phyloP scores from a whole-genome alignment of 2,329 filamentous ascomycete genomes.

The Sporothrix protearum region DNA sequence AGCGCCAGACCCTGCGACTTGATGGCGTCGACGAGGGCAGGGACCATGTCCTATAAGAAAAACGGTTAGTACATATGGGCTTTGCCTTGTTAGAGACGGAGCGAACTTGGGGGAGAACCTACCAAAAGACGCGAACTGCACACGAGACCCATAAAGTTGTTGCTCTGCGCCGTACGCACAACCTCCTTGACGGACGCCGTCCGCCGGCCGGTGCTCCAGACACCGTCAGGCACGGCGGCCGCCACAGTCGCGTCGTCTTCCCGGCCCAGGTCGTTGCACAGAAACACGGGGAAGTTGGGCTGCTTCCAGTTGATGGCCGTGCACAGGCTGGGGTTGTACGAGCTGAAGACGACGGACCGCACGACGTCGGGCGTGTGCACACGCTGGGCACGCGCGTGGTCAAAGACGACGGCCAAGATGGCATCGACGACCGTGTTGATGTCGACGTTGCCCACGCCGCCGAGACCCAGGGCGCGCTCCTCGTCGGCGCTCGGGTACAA shows the following conservation, averaged over 20 bases:
- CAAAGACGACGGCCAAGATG: constrained; percentile 81
- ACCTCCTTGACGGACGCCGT: constrained; percentile 91
- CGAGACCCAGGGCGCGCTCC: constrained; percentile 65
- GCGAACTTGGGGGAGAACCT: constrained; percentile 42
- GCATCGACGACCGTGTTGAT: constrained; percentile 84
- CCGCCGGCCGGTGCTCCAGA: constrained; percentile 61
- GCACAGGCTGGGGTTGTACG: constrained; percentile 85
- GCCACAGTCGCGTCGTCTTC: constrained; percentile 42
- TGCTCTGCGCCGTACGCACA: constrained; percentile 85
- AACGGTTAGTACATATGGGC: too few relatives aligned
- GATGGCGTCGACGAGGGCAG: constrained; percentile 85
- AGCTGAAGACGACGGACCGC: constrained; percentile 88
- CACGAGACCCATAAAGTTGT: constrained; percentile 97
- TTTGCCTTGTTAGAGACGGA: too few relatives aligned
- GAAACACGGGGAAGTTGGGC: constrained; percentile 92
- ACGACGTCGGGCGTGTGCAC: constrained; percentile 67
- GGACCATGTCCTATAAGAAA: constrained; percentile 74
- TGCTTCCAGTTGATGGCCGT: constrained; percentile 99
- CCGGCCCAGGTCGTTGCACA: constrained; percentile 86
- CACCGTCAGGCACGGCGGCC: constrained; percentile 38
- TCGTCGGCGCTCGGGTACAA: constrained; percentile 77
- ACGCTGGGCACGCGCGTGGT: constrained; percentile 71
- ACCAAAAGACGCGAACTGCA: constrained; percentile 84
- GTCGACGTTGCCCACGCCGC: constrained; percentile 62
- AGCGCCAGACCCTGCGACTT: constrained; percentile 91